These are phyloP conservation scores for Pleurotus pulmonarius DNA, from an alignment of 768 basidiomycete genomes.

Conservation along the genomic window DNA sequence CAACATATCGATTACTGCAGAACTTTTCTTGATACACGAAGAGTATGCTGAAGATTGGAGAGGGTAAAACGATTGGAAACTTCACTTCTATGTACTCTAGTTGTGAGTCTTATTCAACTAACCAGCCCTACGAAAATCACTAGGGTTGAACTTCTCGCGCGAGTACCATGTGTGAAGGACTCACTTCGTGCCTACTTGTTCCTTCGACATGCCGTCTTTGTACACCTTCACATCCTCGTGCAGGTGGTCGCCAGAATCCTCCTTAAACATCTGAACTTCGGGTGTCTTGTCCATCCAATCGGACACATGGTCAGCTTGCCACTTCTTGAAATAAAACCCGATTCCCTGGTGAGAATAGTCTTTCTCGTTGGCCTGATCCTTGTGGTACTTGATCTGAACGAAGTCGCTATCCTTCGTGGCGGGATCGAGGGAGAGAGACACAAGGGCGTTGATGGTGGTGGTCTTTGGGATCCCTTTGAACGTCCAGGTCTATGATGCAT, in stretches of 20 bases:
- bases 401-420: conserved; percentile 37
- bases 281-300: conserved; percentile 9
- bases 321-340: conserved; percentile 38
- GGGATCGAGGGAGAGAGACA: conserved; percentile 34
- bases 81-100: too few species aligned
- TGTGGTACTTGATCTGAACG: conserved; percentile 29
- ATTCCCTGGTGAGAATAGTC: conserved; percentile 38
- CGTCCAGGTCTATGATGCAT: conserved; percentile 26
- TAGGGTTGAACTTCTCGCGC: too few species aligned
- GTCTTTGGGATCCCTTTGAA: conserved; percentile 33
- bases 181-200: neutral
- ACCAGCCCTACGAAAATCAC: too few species aligned
- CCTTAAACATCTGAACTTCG: conserved; percentile 20
- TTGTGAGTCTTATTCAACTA: too few species aligned
- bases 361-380: conserved; percentile 39
- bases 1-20: too few species aligned
- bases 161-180: neutral
- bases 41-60: too few species aligned
- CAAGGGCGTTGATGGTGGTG: conserved; percentile 38
- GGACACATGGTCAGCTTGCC: conserved; percentile 28
- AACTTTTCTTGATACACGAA: too few species aligned
- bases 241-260: conserved; percentile 6
- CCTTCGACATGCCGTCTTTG: neutral
- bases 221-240: conserved; percentile 2
- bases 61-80: too few species aligned